phyloP scores from a whole-genome alignment of 305 asterid genomes.

The Solanum chacoense region DNA sequence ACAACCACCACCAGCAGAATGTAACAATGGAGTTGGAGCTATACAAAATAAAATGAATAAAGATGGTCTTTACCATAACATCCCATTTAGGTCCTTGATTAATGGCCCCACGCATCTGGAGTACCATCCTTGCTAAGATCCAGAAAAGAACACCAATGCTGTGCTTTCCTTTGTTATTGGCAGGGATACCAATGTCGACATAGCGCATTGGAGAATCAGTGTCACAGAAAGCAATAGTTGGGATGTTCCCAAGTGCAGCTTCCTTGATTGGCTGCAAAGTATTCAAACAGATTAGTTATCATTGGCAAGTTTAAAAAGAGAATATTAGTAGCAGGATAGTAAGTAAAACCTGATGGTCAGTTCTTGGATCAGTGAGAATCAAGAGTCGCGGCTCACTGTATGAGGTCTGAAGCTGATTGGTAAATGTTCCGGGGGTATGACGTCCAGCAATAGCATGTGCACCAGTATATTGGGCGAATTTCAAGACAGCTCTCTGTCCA shows the following conservation, averaged over 20 bases:
- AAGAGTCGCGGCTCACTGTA: slow-evolving; percentile 42
- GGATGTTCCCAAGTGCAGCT: slow-evolving; percentile 36
- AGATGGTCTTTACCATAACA: slow-evolving; percentile 23
- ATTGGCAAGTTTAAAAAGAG: neutral
- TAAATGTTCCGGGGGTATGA: slow-evolving; percentile 48
- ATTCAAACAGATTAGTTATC: neutral
- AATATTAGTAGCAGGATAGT: neutral
- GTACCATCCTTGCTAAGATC: slow-evolving; percentile 46
- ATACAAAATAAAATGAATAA: neutral
- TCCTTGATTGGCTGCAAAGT: slow-evolving; percentile 44
- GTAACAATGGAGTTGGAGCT: neutral
- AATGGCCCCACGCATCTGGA: slow-evolving; percentile 40
- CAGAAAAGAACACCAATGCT: slow-evolving; percentile 47
- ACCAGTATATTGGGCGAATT: slow-evolving; percentile 41
- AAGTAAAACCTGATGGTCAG: slow-evolving; percentile 36
- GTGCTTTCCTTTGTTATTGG: slow-evolving; percentile 47
- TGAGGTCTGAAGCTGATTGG: slow-evolving; percentile 39
- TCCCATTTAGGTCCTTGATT: slow-evolving; percentile 44
- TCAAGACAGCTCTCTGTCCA: slow-evolving; percentile 48
- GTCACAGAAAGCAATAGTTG: slow-evolving; percentile 49
- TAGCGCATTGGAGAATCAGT: slow-evolving; percentile 44
- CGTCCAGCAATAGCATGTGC: slow-evolving; percentile 42
- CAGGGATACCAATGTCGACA: slow-evolving; percentile 51
- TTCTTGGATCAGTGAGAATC: slow-evolving; percentile 42
- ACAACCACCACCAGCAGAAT: neutral